A percentile compares a stretch with the other conserved stretches of the same genome.
These are phyloP conservation scores for Phyllachora maydis DNA, from an alignment of 2,329 filamentous ascomycete genomes.

Conservation along the genomic window DNA sequence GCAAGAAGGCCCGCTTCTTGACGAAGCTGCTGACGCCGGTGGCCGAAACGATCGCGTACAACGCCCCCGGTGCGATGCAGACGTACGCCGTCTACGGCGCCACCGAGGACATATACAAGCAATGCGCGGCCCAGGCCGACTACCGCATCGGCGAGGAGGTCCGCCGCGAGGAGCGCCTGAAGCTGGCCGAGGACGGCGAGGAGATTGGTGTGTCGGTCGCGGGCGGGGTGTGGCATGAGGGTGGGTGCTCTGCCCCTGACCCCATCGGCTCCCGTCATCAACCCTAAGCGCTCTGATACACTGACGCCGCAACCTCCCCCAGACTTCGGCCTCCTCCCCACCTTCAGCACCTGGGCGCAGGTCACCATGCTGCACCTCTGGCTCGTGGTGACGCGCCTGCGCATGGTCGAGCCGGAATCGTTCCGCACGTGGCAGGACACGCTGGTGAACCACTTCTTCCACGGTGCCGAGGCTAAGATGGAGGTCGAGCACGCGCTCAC, in stretches of 20 bases:
- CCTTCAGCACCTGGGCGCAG: slow-evolving; percentile 91
- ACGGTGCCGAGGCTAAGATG: slow-evolving; percentile 69
- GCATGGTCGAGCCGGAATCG: slow-evolving; percentile 50
- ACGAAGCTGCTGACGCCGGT: neutral
- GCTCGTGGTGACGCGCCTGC: slow-evolving; percentile 64
- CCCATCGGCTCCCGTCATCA: slow-evolving; percentile 1
- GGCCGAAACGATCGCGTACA: slow-evolving; percentile 2
- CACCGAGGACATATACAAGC: slow-evolving; percentile 60
- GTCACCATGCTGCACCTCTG: slow-evolving; percentile 95
- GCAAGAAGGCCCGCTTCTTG: too few relatives aligned
- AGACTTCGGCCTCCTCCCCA: slow-evolving; percentile 65
- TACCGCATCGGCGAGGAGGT: slow-evolving; percentile 55
- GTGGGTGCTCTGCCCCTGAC: slow-evolving; percentile 26
- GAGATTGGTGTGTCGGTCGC: slow-evolving; percentile 64
- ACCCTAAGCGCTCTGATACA: neutral
- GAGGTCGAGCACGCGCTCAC: slow-evolving; percentile 55
- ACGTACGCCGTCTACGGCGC: slow-evolving; percentile 60
- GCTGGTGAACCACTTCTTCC: slow-evolving; percentile 88
- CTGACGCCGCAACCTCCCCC: slow-evolving; percentile 2
- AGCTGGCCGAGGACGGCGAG: slow-evolving; percentile 56
- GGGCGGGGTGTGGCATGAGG: slow-evolving; percentile 72
- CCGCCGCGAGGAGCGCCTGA: slow-evolving; percentile 44
- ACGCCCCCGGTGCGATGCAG: slow-evolving; percentile 7
- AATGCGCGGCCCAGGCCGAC: slow-evolving; percentile 50
- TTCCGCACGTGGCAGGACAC: slow-evolving; percentile 70